Evolutionary conservation across 2,329 filamentous ascomycete species (phyloP), one percentile per base, ranked within the genome.

Genomic region (Epichloe scottii): DNA sequence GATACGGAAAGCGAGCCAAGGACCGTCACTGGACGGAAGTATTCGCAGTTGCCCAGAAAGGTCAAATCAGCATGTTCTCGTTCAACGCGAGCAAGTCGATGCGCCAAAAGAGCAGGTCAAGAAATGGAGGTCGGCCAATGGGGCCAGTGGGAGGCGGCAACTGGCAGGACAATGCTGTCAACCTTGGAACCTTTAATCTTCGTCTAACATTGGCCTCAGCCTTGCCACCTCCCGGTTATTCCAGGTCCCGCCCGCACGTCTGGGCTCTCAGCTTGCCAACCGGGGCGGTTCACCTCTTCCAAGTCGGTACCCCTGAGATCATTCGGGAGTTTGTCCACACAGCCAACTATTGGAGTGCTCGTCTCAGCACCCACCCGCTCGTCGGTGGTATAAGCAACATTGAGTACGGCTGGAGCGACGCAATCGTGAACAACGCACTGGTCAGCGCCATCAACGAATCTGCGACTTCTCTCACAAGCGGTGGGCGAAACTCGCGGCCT

Each of bases 121-220:
- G 76, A 48, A 67, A 69, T 38, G 71, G 72, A 21, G 68, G 74
- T 53, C 73, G 72, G 54, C 68, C 73, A 49, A 74, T 73, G 52
- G 76, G 77, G 10, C 82, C 86, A 6, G 93, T 97, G 2, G 93
- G 93, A 57, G 93, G 93, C 54, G 93, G 93, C 23, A 97, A 98
- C 66, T 98, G 93, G 93, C 91, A 91, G 66, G 90, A 96, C 58
- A 97, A 95, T 63, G 93, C 93, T 5, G 89, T 95, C 56, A 88
- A 84, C 56, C 75, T 96, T 10, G 90, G 88, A 59, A 85, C 84
- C 19, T 97, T 96, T 66, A 82, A 86, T 42, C 79, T 98, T 7
- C 81, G 90, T 19, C 90, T 97, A 65, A 94, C 90, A 0, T 86
- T 97, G 57, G 93, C 93, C 11, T 95, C 89, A 51, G 82, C 86